These are phyloP conservation scores for Mycosphaerelloides madeirae DNA, from an alignment of 2,329 filamentous ascomycete genomes.

Conservation along the genomic window DNA sequence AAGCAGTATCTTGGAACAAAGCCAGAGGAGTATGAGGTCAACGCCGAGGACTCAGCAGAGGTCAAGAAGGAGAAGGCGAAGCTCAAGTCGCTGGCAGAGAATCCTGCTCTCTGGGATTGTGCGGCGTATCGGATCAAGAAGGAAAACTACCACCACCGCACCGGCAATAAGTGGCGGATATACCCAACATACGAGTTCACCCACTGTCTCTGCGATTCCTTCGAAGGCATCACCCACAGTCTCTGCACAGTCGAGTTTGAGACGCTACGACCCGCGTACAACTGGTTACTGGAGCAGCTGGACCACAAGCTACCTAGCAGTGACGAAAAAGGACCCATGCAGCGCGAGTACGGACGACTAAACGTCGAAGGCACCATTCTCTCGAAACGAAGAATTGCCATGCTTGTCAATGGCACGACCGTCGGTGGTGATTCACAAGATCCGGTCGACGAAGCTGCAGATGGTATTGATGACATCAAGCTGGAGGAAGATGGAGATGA, in stretches of 20 bases:
- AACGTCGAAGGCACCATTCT: slow-evolving; percentile 81
- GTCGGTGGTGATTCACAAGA: slow-evolving; percentile 25
- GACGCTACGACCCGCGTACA: slow-evolving; percentile 78
- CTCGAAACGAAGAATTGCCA: slow-evolving; percentile 77
- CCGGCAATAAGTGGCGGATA: slow-evolving; percentile 80
- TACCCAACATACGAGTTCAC: slow-evolving; percentile 90
- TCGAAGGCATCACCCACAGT: slow-evolving; percentile 87
- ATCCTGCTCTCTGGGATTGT: slow-evolving; percentile 95
- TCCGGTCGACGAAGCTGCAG: slow-evolving; percentile 25
- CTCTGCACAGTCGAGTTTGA: slow-evolving; percentile 93
- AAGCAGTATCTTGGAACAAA: slow-evolving; percentile 69
- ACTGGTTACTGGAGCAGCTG: slow-evolving; percentile 78
- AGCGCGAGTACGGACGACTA: slow-evolving; percentile 76
- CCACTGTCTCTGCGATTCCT: slow-evolving; percentile 85
- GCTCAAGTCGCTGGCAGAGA: slow-evolving; percentile 53
- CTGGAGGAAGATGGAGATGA: slow-evolving; percentile 40
- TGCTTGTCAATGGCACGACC: slow-evolving; percentile 65
- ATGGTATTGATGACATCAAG: slow-evolving; percentile 37
- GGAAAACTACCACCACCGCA: slow-evolving; percentile 69
- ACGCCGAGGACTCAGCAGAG: slow-evolving; percentile 29
- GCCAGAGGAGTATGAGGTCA: slow-evolving; percentile 32
- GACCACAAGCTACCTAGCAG: slow-evolving; percentile 68
- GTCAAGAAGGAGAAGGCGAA: slow-evolving; percentile 32
- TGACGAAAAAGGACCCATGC: slow-evolving; percentile 64
- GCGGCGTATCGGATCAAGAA: slow-evolving; percentile 82